Conservation (phyloP, 2,329 filamentous ascomycete species). For the Alternaria angustiovoidea region DNA sequence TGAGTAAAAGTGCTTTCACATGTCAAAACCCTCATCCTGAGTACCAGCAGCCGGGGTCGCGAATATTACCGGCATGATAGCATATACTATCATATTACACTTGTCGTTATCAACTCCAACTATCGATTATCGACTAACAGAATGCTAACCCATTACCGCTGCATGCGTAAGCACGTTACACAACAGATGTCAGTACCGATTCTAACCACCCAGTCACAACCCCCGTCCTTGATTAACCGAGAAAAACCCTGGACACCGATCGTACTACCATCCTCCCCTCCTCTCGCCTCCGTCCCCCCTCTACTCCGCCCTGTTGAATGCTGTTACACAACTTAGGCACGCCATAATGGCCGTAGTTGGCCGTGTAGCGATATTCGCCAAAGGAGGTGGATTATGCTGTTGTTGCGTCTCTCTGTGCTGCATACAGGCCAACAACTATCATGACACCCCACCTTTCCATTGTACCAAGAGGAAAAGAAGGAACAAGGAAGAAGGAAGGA, state of each 20-base stretch:
- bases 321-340: neutral
- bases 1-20: neutral
- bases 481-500: accelerated
- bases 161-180: slow-evolving; percentile 22
- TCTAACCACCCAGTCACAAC: neutral
- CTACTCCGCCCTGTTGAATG: too few species aligned
- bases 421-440: too few species aligned
- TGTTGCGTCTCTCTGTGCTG: too few species aligned
- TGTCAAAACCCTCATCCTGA: neutral
- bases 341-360: neutral
- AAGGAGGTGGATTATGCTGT: too few species aligned
- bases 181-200: slow-evolving; percentile 14
- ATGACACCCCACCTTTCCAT: too few species aligned
- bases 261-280: neutral
- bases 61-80: neutral
- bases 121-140: neutral
- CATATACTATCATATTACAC: neutral
- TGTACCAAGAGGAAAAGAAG: too few species aligned
- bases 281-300: too few species aligned
- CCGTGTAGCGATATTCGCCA: neutral
- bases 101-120: too few species aligned
- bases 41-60: neutral
- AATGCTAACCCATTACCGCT: neutral
- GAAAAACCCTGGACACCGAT: neutral
- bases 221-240: too few species aligned